Percentiles rank a stretch among this genome's conserved stretches.
These are phyloP conservation scores for Cucurbita moschata DNA, from an alignment of 306 rosid genomes.

Conservation along the genomic window DNA sequence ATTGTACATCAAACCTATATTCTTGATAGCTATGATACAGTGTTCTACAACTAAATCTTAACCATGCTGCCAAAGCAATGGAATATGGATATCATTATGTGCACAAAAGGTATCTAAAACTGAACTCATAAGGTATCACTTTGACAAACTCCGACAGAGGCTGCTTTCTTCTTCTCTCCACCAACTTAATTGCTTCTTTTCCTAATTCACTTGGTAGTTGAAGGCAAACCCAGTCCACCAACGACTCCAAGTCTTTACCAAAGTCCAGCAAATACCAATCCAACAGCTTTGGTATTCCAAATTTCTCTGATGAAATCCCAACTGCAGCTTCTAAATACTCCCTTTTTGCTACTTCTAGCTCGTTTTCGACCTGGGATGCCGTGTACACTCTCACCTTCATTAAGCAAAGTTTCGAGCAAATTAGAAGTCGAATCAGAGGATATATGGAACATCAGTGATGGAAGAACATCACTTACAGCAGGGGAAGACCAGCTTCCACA, in stretches of 20 bases:
- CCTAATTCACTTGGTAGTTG: conserved; percentile 74
- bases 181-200: conserved; percentile 68
- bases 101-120: conserved; percentile 79
- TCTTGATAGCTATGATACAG: conserved; percentile 5
- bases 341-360: conserved; percentile 74
- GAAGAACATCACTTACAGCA: conserved; percentile 41
- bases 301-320: conserved; percentile 48
- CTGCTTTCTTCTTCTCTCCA: conserved; percentile 43
- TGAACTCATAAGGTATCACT: conserved; percentile 72
- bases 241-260: conserved; percentile 81
- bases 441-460: background rate
- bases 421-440: background rate
- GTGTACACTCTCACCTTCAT: conserved; percentile 87
- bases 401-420: conserved; percentile 8
- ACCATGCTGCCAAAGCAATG: background rate
- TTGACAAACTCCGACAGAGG: conserved; percentile 61
- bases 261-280: conserved; percentile 84
- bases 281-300: conserved; percentile 65
- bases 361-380: conserved; percentile 70
- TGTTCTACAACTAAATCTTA: background rate
- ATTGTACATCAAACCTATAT: background rate
- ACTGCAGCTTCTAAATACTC: conserved; percentile 78
- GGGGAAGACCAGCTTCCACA: conserved; percentile 99
- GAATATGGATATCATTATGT: no score
- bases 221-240: conserved; percentile 90